Base-by-base conservation (phyloP, 139 green algal genomes). In the Volvox africanus region DNA sequence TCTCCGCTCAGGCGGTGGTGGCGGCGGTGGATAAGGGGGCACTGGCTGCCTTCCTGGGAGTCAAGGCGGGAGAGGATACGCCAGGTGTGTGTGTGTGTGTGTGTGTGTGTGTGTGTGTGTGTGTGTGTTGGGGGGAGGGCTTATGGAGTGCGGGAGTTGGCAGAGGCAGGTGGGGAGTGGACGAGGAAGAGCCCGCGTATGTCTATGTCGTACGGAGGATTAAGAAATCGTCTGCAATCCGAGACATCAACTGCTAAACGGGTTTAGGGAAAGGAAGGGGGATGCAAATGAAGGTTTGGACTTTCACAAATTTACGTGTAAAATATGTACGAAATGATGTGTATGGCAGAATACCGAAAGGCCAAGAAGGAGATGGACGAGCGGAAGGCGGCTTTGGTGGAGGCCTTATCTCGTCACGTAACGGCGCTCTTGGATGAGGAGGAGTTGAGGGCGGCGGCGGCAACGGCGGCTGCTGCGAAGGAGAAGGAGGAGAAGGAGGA, bases 361-460 rank as follows among this genome's bases (percentile, higher is more conserved):
- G 11, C 44, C 16, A 94, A 94, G 91, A 93, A 89, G 67, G 92
- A 95, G 3, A 94, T 94, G 90, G 95, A 97, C 19, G 93, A 95
- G 71, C 69, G 89, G 17, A 96, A 96, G 88, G 62, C 89, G 0
- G 97, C 95, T 3, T 85, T 99, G 65, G 61, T 97, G 16, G 96
- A 97, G 22, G 97, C 96, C 0, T 93, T 98, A 62, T 44, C 83
- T 0, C 65, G 82, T 0, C 97, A 97, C 87, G 92, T 91, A 18
- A 32, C 20, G 20, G 95, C 93, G 0, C 93, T 97, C 79, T 86
- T 98, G 88, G 93, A 96, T 0, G 50, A 88, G 61, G 86, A 93
- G 77, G 86, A 94, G 82, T 61, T 91, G 33, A 21, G 17, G 21
- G 80, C 80, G 61, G 67, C 55, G 68, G 19, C 55, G 22, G 81